A percentile compares a stretch with the other conserved stretches of the same genome.
phyloP scores from a whole-genome alignment of 495 filamentous ascomycete genomes.

The Lasiosphaeria hispida region DNA sequence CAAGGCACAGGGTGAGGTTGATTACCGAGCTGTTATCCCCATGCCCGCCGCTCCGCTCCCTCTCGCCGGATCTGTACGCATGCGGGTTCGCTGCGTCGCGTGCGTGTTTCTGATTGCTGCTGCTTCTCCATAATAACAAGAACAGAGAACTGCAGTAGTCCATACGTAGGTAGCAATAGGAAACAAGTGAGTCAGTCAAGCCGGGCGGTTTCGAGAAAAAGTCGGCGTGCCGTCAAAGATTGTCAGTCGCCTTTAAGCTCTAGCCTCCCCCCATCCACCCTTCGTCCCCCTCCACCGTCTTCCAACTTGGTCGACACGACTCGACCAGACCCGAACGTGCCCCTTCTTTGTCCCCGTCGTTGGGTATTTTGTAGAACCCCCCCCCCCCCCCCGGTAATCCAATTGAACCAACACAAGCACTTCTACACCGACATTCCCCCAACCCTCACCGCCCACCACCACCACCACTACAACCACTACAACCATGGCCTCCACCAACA shows the following conservation, averaged over 20 bases:
- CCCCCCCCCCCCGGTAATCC: background rate
- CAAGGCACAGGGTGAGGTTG: too few relatives aligned
- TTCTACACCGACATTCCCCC: background rate
- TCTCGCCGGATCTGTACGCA: too few relatives aligned
- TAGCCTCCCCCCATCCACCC: background rate
- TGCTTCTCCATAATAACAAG: too few relatives aligned
- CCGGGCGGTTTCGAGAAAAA: background rate
- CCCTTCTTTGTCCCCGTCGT: slow-evolving; percentile 4
- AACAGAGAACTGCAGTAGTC: too few relatives aligned
- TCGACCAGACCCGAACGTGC: background rate
- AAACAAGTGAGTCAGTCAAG: slow-evolving; percentile 3
- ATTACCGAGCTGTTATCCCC: too few relatives aligned
- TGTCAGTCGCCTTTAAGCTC: slow-evolving; percentile 7
- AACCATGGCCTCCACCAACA: slow-evolving; percentile 69
- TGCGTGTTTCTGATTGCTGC: too few relatives aligned
- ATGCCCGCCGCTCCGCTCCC: too few relatives aligned
- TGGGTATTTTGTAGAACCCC: too few relatives aligned
- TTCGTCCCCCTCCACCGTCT: background rate
- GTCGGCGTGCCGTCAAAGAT: background rate
- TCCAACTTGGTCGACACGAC: background rate
- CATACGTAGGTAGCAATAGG: too few relatives aligned
- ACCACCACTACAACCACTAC: slow-evolving; percentile 1
- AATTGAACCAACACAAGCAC: background rate
- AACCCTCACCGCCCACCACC: background rate
- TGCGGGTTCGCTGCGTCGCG: too few relatives aligned